phyloP scores from a whole-genome alignment of 2,329 filamentous ascomycete genomes.

The Aspergillus intermedius region DNA sequence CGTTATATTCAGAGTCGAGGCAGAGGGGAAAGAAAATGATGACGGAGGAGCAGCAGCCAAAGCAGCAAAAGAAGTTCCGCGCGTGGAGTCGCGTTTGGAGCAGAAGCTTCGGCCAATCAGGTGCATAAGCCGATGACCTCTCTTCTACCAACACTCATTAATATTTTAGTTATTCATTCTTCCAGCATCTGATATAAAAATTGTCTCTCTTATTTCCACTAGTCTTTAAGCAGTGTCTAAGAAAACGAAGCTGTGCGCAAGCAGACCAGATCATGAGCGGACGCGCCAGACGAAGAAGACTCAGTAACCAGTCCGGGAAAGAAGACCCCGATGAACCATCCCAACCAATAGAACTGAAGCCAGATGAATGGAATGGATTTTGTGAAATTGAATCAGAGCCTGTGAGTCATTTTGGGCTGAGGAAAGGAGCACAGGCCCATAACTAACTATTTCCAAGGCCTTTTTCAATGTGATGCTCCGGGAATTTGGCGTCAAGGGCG shows the following conservation, averaged over 20 bases:
- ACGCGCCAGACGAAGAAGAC: conserved; percentile 23
- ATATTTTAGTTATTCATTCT: background rate
- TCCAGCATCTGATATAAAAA: background rate
- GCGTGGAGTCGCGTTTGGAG: conserved; percentile 10
- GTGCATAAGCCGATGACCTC: background rate
- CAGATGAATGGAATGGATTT: conserved; percentile 41
- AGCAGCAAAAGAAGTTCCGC: conserved; percentile 11
- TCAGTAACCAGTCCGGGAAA: conserved; percentile 15
- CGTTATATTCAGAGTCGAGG: background rate
- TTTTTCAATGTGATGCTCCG: conserved; percentile 81
- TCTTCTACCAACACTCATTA: background rate
- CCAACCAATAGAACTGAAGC: conserved; percentile 24
- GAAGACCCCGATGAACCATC: too few species aligned
- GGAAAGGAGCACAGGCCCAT: background rate
- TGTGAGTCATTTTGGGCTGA: conserved; percentile 41
- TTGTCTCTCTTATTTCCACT: background rate
- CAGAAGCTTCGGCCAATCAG: conserved; percentile 14
- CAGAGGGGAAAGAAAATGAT: conserved; percentile 2
- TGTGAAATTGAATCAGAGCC: conserved; percentile 84
- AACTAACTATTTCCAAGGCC: conserved; percentile 44
- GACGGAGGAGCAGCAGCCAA: conserved; percentile 10
- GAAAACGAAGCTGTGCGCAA: too few species aligned
- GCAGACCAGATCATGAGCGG: conserved; percentile 21
- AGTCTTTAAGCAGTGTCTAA: too few species aligned
- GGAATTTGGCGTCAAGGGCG: conserved; percentile 66